These are phyloP conservation scores for Calonectria pauciramosa DNA, from an alignment of 2,329 filamentous ascomycete species.

Conservation along the genomic window DNA sequence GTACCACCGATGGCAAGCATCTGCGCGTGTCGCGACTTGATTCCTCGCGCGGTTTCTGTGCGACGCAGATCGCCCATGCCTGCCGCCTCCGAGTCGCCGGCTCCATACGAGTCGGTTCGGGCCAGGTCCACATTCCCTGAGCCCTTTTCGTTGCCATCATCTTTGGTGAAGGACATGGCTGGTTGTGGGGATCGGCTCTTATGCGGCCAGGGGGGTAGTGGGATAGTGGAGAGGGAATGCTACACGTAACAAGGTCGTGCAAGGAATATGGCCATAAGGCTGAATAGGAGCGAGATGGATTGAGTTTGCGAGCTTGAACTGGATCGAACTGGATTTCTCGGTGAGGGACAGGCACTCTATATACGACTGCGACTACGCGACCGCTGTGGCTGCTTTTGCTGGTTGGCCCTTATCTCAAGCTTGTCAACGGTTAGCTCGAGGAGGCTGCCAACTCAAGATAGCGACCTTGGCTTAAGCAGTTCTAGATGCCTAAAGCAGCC, in stretches of 20 bases:
- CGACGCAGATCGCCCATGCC: slow-evolving; percentile 10
- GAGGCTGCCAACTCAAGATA: neutral
- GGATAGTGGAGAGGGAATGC: neutral
- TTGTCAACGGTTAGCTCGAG: neutral
- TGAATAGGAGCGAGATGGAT: neutral
- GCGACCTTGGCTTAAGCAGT: neutral
- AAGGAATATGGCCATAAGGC: neutral
- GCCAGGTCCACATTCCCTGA: neutral
- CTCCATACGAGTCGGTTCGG: slow-evolving; percentile 11
- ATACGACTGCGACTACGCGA: neutral
- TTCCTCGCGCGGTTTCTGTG: slow-evolving; percentile 16
- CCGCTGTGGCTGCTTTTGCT: neutral
- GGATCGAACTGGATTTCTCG: neutral
- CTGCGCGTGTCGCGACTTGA: slow-evolving; percentile 27
- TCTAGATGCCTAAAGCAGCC: neutral
- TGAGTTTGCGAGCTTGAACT: neutral
- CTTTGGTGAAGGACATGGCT: slow-evolving; percentile 17
- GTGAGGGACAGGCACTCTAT: slow-evolving; percentile 2
- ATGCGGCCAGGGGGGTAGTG: neutral
- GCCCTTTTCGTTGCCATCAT: slow-evolving; percentile 9
- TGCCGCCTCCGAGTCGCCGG: slow-evolving; percentile 12
- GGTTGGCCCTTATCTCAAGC: slow-evolving; percentile 14
- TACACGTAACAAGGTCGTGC: neutral
- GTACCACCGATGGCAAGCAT: slow-evolving; percentile 26
- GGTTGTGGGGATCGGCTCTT: neutral